Evolutionary conservation across 371 early-diverging fungal genomes (phyloP), one percentile per base, ranked within the genome.

Genomic region (Apophysomyces sp.): DNA sequence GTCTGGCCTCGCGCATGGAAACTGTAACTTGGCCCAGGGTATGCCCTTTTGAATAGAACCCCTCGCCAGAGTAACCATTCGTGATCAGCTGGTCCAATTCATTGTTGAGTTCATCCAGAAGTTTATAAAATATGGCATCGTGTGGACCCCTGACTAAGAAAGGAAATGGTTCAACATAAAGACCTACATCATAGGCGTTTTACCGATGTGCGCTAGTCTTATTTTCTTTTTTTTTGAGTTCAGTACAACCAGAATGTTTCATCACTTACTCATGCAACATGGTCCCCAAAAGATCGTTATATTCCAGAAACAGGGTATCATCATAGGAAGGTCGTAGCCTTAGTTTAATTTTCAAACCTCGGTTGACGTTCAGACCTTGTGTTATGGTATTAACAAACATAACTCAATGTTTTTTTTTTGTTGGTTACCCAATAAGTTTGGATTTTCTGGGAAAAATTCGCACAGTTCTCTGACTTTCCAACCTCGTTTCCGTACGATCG

Each of bases 261-360:
- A 28, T n/a, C n/a, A 53, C 71, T 62, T 71, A 82, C 81, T 87
- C 89, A 62, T 89, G 89, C 41, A 89, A 71, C 76, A 86, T 76
- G 0, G 89, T 87, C 11, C 87, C 89, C n/a, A 90, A 58, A 18
- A 88, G 66, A 57, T 77, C 77, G 54, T 86, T 74, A 28, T 83
- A 82, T 21, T 81, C 78, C 8, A 81, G 65, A 74, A 89, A 88
- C 24, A 37, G 13, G 1, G 55, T 64, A 15, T 78, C 76, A 53
- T 85, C 81, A 55, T 66, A 64, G 27, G 71, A 72, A 4, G 76
- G 77, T 32, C 90, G 76, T 40, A 90, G 66, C 15, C 90, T 73
- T 16, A 90, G 66, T 26, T 74, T 72, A 65, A 90, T 85, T 64
- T 80, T 79, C 52, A 64, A 63, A 2, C 89, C 88, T 27, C 67